Conservation (phyloP, 495 filamentous ascomycete species). For the Umbilicaria muhlenbergii region DNA sequence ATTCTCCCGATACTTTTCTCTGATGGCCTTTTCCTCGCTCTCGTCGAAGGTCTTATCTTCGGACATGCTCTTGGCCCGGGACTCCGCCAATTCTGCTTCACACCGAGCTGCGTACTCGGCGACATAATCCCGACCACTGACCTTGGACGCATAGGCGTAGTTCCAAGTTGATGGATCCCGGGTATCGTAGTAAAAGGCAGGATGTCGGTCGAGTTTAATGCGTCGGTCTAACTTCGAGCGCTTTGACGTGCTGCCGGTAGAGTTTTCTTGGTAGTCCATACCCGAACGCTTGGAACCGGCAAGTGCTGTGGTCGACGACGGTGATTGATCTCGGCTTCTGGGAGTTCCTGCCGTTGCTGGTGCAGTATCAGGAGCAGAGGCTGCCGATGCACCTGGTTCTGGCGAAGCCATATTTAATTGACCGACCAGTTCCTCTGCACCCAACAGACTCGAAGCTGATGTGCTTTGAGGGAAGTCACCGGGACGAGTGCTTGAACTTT, state of each 20-base stretch:
- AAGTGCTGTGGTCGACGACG: not conserved
- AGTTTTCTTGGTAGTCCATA: not conserved
- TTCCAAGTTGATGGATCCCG: too few relatives aligned
- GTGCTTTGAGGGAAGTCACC: not conserved
- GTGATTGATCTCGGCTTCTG: constrained; percentile 3
- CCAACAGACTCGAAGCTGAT: constrained; percentile 41
- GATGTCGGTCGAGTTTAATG: constrained; percentile 14
- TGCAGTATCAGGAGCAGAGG: constrained; percentile 3
- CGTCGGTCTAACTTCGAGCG: constrained; percentile 20
- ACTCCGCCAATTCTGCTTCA: too few relatives aligned
- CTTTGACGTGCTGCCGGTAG: constrained; percentile 18
- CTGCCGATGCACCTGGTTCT: constrained; percentile 9
- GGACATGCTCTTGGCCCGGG: too few relatives aligned
- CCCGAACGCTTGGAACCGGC: constrained; percentile 3
- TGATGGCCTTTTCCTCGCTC: too few relatives aligned
- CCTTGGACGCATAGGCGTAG: too few relatives aligned
- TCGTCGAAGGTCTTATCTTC: too few relatives aligned
- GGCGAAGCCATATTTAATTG: constrained; percentile 52
- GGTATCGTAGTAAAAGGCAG: too few relatives aligned
- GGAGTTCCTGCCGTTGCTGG: constrained; percentile 6
- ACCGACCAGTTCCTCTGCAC: constrained; percentile 50
- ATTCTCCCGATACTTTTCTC: too few relatives aligned
- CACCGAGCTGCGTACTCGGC: too few relatives aligned
- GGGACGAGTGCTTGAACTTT: not conserved
- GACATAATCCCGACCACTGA: too few relatives aligned